These are phyloP conservation scores for Yamadazyma conglobata DNA, from an alignment of 1,139 yeast species.

Conservation along the genomic window DNA sequence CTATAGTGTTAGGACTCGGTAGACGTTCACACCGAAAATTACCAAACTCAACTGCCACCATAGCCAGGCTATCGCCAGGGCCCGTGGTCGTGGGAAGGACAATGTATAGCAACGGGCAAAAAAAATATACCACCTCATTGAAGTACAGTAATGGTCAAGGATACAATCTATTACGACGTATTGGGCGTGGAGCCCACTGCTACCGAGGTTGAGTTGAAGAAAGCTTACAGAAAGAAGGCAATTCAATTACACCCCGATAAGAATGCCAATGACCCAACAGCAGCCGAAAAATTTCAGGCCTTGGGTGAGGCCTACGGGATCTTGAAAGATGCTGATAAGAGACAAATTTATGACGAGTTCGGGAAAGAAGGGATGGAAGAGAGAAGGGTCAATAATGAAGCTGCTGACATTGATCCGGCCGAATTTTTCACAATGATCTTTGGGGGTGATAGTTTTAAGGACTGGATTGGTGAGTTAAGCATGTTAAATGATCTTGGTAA, in stretches of 20 bases:
- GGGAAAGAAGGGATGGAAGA: conserved; percentile 42
- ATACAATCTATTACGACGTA: conserved; percentile 82
- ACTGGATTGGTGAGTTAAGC: conserved; percentile 86
- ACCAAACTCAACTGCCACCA: no score
- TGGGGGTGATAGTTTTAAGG: conserved; percentile 71
- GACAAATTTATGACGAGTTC: conserved; percentile 40
- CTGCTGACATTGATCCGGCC: conserved; percentile 31
- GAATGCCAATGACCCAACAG: conserved; percentile 72
- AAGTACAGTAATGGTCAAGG: conserved; percentile 91
- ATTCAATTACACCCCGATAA: conserved; percentile 95
- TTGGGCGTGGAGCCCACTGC: conserved; percentile 81
- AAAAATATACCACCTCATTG: no score
- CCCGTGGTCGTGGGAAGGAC: no score
- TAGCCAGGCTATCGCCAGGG: no score
- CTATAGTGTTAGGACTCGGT: no score
- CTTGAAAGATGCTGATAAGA: conserved; percentile 33
- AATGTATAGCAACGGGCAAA: no score
- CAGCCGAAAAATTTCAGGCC: conserved; percentile 93
- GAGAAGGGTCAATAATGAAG: conserved; percentile 20
- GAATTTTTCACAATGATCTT: conserved; percentile 75
- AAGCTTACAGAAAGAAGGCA: conserved; percentile 91
- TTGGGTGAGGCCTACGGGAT: conserved; percentile 54
- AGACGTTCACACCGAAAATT: no score
- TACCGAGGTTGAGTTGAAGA: conserved; percentile 78
- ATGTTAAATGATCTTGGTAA: conserved; percentile 76